phyloP scores from a whole-genome alignment of 495 filamentous ascomycete genomes.

The Penicillium steckii region DNA sequence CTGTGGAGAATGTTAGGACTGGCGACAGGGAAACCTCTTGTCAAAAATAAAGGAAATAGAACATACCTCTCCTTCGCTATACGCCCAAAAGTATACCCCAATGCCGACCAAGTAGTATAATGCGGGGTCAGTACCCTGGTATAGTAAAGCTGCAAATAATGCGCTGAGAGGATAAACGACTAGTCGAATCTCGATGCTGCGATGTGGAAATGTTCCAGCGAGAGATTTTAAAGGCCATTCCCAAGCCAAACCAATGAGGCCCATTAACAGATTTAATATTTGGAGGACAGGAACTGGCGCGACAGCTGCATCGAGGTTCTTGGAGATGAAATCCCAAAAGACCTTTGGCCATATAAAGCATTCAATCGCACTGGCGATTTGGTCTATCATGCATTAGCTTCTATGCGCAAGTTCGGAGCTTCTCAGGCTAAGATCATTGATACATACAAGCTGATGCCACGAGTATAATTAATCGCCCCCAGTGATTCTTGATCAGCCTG shows the following conservation, averaged over 20 bases:
- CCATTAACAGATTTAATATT: conserved; percentile 91
- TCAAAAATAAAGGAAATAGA: not conserved
- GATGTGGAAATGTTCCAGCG: conserved; percentile 69
- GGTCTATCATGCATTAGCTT: conserved; percentile 59
- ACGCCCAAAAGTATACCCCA: conserved; percentile 92
- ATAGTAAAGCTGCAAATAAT: conserved; percentile 74
- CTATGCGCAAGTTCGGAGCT: not conserved
- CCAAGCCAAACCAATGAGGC: conserved; percentile 75
- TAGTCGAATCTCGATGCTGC: conserved; percentile 82
- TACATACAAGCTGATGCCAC: conserved; percentile 79
- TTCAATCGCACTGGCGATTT: conserved; percentile 79
- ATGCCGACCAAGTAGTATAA: conserved; percentile 90
- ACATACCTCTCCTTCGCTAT: conserved; percentile 92
- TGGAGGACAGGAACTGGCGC: conserved; percentile 88
- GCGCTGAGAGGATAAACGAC: conserved; percentile 78
- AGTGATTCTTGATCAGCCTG: conserved; percentile 98
- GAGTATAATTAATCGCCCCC: conserved; percentile 88
- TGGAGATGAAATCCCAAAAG: conserved; percentile 96
- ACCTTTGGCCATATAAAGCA: conserved; percentile 99
- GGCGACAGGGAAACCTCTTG: not conserved
- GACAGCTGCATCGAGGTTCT: conserved; percentile 82
- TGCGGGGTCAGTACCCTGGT: conserved; percentile 89
- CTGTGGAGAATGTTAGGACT: conserved; percentile 30
- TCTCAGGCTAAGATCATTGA: not conserved
- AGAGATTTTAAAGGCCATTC: conserved; percentile 80